Evolutionary conservation across 2,329 filamentous ascomycete genomes (phyloP).

Genomic region (Diaporthe sp.): DNA sequence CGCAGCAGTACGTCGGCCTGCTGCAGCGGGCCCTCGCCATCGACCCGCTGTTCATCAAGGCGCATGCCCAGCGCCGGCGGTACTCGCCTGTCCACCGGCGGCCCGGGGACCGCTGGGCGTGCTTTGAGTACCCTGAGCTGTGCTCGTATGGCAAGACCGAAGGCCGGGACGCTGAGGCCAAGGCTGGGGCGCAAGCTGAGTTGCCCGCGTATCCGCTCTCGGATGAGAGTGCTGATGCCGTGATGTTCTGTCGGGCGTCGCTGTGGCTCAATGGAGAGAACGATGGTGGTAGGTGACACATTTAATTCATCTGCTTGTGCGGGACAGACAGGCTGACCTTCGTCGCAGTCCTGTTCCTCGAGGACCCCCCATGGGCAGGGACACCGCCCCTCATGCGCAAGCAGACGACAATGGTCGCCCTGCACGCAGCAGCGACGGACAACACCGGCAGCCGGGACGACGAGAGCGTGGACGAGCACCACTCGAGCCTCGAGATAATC

Average conservation of each 20-base stretch:
- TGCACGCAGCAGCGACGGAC: slow-evolving; percentile 2
- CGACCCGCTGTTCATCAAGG: slow-evolving; percentile 50
- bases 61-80: slow-evolving; percentile 47
- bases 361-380: slow-evolving; percentile 17
- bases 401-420: slow-evolving; percentile 15
- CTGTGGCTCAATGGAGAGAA: slow-evolving; percentile 50
- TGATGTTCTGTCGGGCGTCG: slow-evolving; percentile 53
- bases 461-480: slow-evolving; percentile 42
- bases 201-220: slow-evolving; percentile 42
- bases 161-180: slow-evolving; percentile 37
- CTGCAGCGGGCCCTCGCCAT: slow-evolving; percentile 44
- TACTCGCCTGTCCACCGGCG: slow-evolving; percentile 44
- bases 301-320: too few relatives aligned
- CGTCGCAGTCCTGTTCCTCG: slow-evolving; percentile 40
- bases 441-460: slow-evolving; percentile 15
- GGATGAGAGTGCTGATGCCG: slow-evolving; percentile 43
- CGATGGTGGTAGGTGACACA: slow-evolving; percentile 46
- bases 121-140: slow-evolving; percentile 52
- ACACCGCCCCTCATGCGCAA: slow-evolving; percentile 5
- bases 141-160: slow-evolving; percentile 42
- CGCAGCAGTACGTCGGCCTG: slow-evolving; percentile 44
- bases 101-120: slow-evolving; percentile 38
- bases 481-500: slow-evolving; percentile 48
- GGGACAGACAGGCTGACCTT: slow-evolving; percentile 41
- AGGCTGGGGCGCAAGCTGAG: slow-evolving; percentile 17